These are phyloP conservation scores for Theileria parva DNA, from an alignment of 169 alveolate genomes.

Conservation along the genomic window DNA sequence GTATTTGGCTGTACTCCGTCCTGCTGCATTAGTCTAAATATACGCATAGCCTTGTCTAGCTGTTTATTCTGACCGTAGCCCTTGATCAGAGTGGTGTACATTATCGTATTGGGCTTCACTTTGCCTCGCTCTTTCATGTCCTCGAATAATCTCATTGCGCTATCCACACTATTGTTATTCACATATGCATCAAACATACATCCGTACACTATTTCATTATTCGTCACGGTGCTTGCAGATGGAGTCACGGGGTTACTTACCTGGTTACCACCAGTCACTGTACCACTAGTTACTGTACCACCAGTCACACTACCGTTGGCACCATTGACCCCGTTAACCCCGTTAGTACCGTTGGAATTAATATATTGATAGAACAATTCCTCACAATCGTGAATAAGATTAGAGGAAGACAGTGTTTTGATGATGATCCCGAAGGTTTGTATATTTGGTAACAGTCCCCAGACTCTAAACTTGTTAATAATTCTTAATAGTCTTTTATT, in stretches of 20 bases:
- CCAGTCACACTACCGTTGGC: conserved; percentile 33
- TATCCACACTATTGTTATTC: conserved; percentile 84
- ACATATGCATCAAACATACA: conserved; percentile 91
- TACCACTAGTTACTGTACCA: background rate
- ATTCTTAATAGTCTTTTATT: conserved; percentile 43
- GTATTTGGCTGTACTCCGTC: conserved; percentile 87
- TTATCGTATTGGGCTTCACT: conserved; percentile 85
- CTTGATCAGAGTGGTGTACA: conserved; percentile 89
- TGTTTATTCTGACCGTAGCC: conserved; percentile 86
- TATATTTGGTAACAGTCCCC: conserved; percentile 65
- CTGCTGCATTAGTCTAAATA: conserved; percentile 80
- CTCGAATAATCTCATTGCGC: conserved; percentile 84
- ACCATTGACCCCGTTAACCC: background rate
- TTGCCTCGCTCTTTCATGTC: conserved; percentile 81
- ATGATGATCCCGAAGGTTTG: conserved; percentile 68
- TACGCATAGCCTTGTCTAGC: conserved; percentile 79
- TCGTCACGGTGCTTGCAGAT: too few relatives aligned
- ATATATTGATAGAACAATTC: conserved; percentile 5
- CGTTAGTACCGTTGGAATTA: background rate
- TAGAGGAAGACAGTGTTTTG: conserved; percentile 58
- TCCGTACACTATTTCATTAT: conserved; percentile 86
- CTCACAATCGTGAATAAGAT: conserved; percentile 52
- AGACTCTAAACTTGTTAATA: conserved; percentile 36
- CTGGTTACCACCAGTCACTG: background rate
- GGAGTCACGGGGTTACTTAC: background rate